Evolutionary conservation across 2,329 filamentous ascomycete genomes (phyloP), one percentile per base, ranked within the genome.

Genomic region (Clarireedia homoeocarpa): DNA sequence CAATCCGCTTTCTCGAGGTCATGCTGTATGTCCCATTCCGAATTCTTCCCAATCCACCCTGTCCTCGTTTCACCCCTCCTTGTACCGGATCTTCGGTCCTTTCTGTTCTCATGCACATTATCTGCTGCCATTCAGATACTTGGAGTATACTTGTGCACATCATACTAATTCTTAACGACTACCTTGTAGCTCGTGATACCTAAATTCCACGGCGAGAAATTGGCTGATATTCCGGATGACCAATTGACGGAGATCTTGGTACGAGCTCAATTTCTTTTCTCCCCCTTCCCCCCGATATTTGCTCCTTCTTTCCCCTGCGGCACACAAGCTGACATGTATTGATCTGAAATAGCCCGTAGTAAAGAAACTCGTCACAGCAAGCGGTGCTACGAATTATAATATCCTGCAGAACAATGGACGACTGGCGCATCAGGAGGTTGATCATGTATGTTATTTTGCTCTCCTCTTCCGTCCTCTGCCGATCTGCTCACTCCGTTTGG

Each of bases 351-450:
- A 86, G 78, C 86, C 89, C 45, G 83, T 95, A 15, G 86, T 89
- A 48, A 96, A 96, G 81, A 92, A 88, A 72, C 82, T 99, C 48
- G 91, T 87, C 49, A 73, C 77, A 20, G 92, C 91, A 27, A 84
- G 82, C 4, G 89, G 89, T 39, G 85, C 87, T 4, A 75, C 77
- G 51, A 81, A 97, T 72, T 99, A 90, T 78, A 99, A 99, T 69
- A 81, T 99, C 49, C 76, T 99, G 58, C 94, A 99, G 76, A 99
- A 99, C 75, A 99, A 99, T 69, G 94, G 94, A 52, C 78, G 82
- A 23, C 82, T 92, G 67, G 94, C 94, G 17, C 94, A 99, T 72
- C 94, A 97, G 75, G 78, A 87, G 61, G 92, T 99, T 60, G 87
- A 90, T 64, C 94, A 99, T 75, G 92, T 94, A 75, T 74, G 83